Evolutionary conservation across 2,329 filamentous ascomycete genomes (phyloP), one percentile per base, ranked within the genome.

Genomic region (Fusarium gaditjirri): DNA sequence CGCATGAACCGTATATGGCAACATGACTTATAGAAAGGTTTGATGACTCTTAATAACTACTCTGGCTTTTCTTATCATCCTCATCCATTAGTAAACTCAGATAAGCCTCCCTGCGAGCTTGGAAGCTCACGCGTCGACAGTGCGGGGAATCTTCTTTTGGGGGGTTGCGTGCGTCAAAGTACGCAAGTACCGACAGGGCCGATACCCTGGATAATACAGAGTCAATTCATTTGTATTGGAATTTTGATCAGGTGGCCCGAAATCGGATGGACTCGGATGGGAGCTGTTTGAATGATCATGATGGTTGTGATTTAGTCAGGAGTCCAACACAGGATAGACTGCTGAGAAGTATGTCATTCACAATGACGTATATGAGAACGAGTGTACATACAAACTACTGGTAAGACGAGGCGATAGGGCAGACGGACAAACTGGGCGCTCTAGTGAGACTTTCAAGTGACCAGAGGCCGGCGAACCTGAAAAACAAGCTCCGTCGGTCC

Each of bases 211-310:
- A 62, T 41, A 43, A 58, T 47, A 47, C 42, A 17, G 59, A 57
- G 61, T 65, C 53, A 65, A 41, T 44, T 42, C 29, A 44, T 19
- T 56, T 56, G 46, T 42, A 70, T 39, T 23, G 53, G 33, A 41
- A 43, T 42, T 27, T 47, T 52, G 70, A 36, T 71, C 70, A 73
- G 71, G 66, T 68, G 70, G 44, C 50, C 50, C 54, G 66, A 64
- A 43, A 60, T 55, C 70, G 70, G 70, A 73, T 47, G 46, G 38
- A 64, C 36, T 61, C 70, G 70, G 66, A 55, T 38, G 29, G 33
- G 23, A 33, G 25, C n/a, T 47, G 25, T 39, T 23, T 46, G 23
- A 54, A 54, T 29, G 36, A 44, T 52, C 36, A 58, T 36, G 55
- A 67, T 55, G 39, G 43, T 50, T 50, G 29, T 53, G 56, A 61